Conservation (phyloP, 1,284 basidiomycete genomes). For the Leucoagaricus sp. region DNA sequence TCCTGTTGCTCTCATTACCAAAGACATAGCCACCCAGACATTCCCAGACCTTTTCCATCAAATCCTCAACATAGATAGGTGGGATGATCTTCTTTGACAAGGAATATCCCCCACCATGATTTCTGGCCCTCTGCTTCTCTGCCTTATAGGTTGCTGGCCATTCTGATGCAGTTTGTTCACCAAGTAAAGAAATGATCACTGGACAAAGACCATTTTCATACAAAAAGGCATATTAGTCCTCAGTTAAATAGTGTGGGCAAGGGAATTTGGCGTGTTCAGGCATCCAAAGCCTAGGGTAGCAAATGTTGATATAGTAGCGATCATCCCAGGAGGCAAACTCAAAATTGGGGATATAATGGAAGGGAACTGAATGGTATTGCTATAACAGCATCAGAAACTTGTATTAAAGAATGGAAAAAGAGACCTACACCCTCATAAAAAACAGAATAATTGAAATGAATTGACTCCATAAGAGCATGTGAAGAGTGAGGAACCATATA, state of each 20-base stretch:
- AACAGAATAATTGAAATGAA: neutral
- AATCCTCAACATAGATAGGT: no score
- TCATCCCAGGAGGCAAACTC: conserved; percentile 7
- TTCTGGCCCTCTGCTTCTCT: neutral
- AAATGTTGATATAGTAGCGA: conserved; percentile 6
- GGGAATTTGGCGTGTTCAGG: neutral
- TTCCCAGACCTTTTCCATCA: no score
- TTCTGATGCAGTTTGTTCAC: neutral
- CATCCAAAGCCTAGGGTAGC: conserved; percentile 14
- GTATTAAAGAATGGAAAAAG: neutral
- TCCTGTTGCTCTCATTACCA: neutral
- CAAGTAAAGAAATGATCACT: neutral
- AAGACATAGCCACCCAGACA: no score
- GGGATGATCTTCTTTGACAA: no score
- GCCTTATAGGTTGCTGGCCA: neutral
- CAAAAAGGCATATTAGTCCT: neutral
- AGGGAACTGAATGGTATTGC: neutral
- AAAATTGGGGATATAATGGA: conserved; percentile 15
- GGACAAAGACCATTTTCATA: neutral
- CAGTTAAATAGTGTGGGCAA: neutral
- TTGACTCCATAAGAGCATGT: no score
- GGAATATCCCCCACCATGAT: conserved; percentile 22
- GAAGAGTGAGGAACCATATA: no score
- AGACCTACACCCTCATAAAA: neutral
- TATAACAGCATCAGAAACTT: neutral